Evolutionary conservation across 306 rosid species (phyloP).

Genomic region (Pyrus bretschneideri): DNA sequence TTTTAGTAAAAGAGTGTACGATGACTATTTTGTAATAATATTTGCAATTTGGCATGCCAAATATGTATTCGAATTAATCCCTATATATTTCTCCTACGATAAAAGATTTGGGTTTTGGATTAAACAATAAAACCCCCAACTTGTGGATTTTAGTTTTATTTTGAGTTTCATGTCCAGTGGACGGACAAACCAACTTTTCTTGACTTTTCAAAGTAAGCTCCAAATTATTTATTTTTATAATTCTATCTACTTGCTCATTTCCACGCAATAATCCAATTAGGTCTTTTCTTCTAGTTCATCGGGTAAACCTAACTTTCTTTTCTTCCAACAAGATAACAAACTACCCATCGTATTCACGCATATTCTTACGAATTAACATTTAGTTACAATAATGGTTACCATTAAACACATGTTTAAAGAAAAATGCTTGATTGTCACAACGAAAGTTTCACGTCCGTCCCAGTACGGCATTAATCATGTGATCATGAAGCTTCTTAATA

Average conservation of each 20-base stretch:
- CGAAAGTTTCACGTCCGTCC: too few species aligned
- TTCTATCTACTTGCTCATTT: neutral
- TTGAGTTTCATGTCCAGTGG: neutral
- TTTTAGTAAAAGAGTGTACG: too few species aligned
- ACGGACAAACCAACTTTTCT: neutral
- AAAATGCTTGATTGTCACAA: too few species aligned
- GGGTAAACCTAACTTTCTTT: neutral
- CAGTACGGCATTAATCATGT: too few species aligned
- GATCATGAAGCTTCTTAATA: too few species aligned
- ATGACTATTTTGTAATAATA: too few species aligned
- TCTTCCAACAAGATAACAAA: neutral
- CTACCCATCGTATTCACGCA: too few species aligned
- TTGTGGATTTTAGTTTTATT: neutral
- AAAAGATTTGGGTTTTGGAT: neutral
- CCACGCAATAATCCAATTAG: neutral
- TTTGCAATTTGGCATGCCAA: too few species aligned
- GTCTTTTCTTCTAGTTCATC: neutral
- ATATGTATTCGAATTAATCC: too few species aligned
- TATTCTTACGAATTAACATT: too few species aligned
- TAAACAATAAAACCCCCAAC: neutral
- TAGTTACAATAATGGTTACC: too few species aligned
- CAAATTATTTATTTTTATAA: neutral
- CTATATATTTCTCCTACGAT: neutral
- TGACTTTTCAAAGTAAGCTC: slow-evolving; percentile 4
- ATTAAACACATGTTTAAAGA: too few species aligned